A percentile compares a stretch with the other conserved stretches of the same genome.
phyloP scores from a whole-genome alignment of 2,329 filamentous ascomycete species.

The Ascochyta rabiei region DNA sequence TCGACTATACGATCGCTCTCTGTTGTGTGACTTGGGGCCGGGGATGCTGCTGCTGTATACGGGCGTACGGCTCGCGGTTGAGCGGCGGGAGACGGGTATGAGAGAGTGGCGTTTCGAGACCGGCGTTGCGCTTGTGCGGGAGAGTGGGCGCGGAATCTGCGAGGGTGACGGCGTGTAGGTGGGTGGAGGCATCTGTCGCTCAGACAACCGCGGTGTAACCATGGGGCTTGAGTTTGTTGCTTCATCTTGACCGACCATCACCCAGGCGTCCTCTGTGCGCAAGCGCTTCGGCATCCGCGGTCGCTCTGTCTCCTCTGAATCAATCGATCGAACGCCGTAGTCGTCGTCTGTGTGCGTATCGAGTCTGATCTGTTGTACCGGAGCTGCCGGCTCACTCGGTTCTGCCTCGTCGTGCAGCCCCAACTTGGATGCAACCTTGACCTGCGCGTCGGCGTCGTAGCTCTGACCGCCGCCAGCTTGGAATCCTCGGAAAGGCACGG shows the following conservation, averaged over 20 bases:
- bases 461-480: conserved; percentile 80
- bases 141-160: conserved; percentile 44
- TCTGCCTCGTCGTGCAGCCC: conserved; percentile 29
- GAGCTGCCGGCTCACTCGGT: conserved; percentile 16
- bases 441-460: conserved; percentile 63
- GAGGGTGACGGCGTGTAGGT: conserved; percentile 40
- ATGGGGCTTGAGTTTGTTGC: conserved; percentile 62
- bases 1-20: conserved; percentile 36
- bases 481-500: conserved; percentile 78
- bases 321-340: conserved; percentile 54
- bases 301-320: conserved; percentile 51
- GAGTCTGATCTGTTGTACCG: conserved; percentile 33
- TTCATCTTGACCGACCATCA: conserved; percentile 54
- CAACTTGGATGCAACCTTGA: conserved; percentile 33
- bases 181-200: conserved; percentile 36
- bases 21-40: conserved; percentile 17
- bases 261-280: conserved; percentile 57
- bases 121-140: conserved; percentile 26
- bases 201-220: conserved; percentile 44
- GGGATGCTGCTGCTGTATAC: conserved; percentile 20
- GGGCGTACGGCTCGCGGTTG: conserved; percentile 31
- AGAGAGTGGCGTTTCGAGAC: conserved; percentile 47
- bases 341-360: conserved; percentile 45
- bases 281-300: conserved; percentile 55
- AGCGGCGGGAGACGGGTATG: conserved; percentile 52